Base-by-base conservation (phyloP, 257 asterid genomes). In the Jasminum sambac region DNA sequence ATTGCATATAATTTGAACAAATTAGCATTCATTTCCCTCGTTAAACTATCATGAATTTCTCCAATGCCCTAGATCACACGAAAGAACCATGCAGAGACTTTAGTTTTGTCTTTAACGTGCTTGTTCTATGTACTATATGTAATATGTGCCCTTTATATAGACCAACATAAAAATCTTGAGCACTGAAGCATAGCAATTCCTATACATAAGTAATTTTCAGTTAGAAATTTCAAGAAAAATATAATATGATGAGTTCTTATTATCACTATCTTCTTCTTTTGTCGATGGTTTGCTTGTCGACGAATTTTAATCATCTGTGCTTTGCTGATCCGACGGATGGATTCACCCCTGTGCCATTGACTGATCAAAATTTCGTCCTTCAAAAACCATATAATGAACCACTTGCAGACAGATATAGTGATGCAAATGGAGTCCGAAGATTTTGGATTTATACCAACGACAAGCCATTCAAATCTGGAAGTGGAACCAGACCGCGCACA, bases 381-480 rank as follows among this genome's bases (percentile, higher is more conserved):
- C 83, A 82, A 30, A 72, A 71, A 68, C 81, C 84, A 13, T 82
- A 78, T 43, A 50, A 82, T 64, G 66, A 76, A 46, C 79, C 81
- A 3, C 63, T 72, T 61, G 77, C 76, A 9, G 70, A 78, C 14
- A 63, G 83, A 1, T 78, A 82, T 43, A 52, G 74, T 24, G 61
- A 55, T 62, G 58, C 0, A 68, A 44, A 5, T 63, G 84, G 6
- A 71, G 30, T 16, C 78, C 19, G 50, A 17, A 72, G 76, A 37
- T 34, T 82, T 24, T 82, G 86, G 82, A 78, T 73, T 37, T 70
- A 70, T 19, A 81, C 79, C 2, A 70, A 74, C 8, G 82, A 82
- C 34, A 71, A 73, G 70, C 77, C 82, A 69, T 25, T 80, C 78
- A 42, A 41, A 42, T 25, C 62, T 55, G 16, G 62, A 55, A 79